phyloP scores from a whole-genome alignment of 129 eudicot species.

The Logfia minima region DNA sequence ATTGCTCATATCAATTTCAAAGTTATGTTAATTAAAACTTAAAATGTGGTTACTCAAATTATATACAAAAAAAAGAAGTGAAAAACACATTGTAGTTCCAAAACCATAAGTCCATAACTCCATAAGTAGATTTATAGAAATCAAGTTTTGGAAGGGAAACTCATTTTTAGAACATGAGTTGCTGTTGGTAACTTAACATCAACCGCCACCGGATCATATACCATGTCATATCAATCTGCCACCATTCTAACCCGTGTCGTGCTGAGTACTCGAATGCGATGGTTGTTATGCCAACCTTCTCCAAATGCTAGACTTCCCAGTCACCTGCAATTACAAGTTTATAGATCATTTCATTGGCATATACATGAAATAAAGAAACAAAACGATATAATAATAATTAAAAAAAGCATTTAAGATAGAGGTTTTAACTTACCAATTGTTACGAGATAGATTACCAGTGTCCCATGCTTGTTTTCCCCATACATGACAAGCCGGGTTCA shows the following conservation, averaged over 20 bases:
- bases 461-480: slow-evolving; percentile 19
- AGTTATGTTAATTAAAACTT: not conserved
- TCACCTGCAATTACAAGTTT: slow-evolving; percentile 44
- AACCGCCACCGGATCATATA: slow-evolving; percentile 58
- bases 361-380: not conserved
- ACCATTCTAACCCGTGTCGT: slow-evolving; percentile 84
- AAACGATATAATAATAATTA: not conserved
- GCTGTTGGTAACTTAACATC: slow-evolving; percentile 64
- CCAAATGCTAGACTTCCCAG: slow-evolving; percentile 69
- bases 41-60: not conserved
- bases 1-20: too few species aligned
- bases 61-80: not conserved
- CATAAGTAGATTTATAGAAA: not conserved
- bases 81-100: not conserved
- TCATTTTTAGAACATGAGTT: slow-evolving; percentile 48
- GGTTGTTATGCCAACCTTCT: slow-evolving; percentile 92
- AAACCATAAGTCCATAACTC: not conserved
- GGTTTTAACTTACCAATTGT: slow-evolving; percentile 5
- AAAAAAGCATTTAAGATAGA: not conserved
- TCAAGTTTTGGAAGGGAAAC: slow-evolving; percentile 21
- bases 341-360: not conserved
- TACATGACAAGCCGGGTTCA: slow-evolving; percentile 3
- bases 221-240: slow-evolving; percentile 85
- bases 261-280: slow-evolving; percentile 88
- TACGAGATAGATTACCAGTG: slow-evolving; percentile 4